Conservation (phyloP, 352 stramenopile genomes). For the Pythium vanterpoolii region DNA sequence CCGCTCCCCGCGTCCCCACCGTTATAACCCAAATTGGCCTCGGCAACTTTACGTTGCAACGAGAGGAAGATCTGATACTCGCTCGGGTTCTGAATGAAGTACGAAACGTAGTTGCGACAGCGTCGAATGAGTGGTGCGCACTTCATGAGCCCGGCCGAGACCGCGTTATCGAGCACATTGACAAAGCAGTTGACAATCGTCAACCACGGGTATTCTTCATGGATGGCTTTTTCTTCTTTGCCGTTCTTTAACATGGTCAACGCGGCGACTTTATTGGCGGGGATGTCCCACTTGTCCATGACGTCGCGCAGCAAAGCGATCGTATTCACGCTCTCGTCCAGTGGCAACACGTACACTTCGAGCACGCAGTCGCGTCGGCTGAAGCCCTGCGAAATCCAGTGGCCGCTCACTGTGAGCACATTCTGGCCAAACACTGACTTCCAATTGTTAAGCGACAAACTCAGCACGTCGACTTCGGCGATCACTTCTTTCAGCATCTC, state of each 20-base stretch:
- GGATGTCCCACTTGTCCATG: slow-evolving; percentile 84
- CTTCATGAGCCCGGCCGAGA: slow-evolving; percentile 53
- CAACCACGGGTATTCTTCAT: slow-evolving; percentile 63
- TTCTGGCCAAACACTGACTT: slow-evolving; percentile 76
- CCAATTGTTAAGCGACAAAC: slow-evolving; percentile 79
- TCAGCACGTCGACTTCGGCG: slow-evolving; percentile 67
- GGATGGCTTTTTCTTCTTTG: slow-evolving; percentile 46
- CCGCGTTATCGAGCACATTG: slow-evolving; percentile 49
- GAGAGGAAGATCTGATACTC: slow-evolving; percentile 83
- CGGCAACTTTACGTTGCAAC: slow-evolving; percentile 57
- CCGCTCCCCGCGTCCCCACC: slow-evolving; percentile 16
- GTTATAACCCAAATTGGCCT: slow-evolving; percentile 31
- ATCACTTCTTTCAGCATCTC: slow-evolving; percentile 81
- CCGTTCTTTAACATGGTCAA: slow-evolving; percentile 60
- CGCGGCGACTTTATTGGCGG: slow-evolving; percentile 58
- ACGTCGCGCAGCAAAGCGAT: slow-evolving; percentile 74
- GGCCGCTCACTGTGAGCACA: slow-evolving; percentile 71
- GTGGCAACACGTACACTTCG: slow-evolving; percentile 70
- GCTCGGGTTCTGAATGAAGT: slow-evolving; percentile 81
- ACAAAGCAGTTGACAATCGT: slow-evolving; percentile 71
- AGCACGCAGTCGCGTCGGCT: slow-evolving; percentile 70
- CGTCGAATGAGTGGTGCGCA: slow-evolving; percentile 56
- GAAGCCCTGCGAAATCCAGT: slow-evolving; percentile 79
- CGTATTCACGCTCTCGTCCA: slow-evolving; percentile 76
- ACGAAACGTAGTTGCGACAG: slow-evolving; percentile 77